Conservation (phyloP, 2,329 filamentous ascomycete genomes). For the Xylariaceae sp. region DNA sequence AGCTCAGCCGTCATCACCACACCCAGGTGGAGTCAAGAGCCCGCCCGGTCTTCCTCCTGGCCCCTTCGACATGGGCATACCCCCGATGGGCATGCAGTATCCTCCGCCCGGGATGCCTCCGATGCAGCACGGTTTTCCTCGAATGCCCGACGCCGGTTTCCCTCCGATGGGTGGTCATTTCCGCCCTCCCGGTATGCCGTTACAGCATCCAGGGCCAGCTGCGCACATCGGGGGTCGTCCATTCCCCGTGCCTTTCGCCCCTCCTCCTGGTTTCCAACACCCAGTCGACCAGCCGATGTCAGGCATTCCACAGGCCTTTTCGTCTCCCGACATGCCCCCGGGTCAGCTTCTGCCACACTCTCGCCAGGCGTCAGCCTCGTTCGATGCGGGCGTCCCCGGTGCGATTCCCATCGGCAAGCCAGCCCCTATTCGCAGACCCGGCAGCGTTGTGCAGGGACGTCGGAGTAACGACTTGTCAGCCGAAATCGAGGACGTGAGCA, state of each 20-base stretch:
- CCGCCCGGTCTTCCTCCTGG: conserved; percentile 41
- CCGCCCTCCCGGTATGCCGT: conserved; percentile 39
- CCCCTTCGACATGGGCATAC: conserved; percentile 37
- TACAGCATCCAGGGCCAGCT: conserved; percentile 44
- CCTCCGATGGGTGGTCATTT: conserved; percentile 33
- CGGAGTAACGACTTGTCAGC: conserved; percentile 31
- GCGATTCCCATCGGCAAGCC: conserved; percentile 71
- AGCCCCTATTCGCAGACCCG: conserved; percentile 79
- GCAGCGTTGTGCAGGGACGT: conserved; percentile 57
- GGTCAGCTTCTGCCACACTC: conserved; percentile 52
- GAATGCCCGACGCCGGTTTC: conserved; percentile 36
- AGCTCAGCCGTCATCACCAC: conserved; percentile 56
- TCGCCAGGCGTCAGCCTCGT: conserved; percentile 65
- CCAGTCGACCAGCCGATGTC: conserved; percentile 31
- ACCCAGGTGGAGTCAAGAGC: conserved; percentile 44
- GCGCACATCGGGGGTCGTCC: conserved; percentile 33
- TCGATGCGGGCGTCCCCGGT: conserved; percentile 28
- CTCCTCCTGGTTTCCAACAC: conserved; percentile 50
- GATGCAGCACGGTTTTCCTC: conserved; percentile 40
- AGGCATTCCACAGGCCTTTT: conserved; percentile 32
- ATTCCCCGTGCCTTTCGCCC: conserved; percentile 36
- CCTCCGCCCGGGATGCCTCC: conserved; percentile 50
- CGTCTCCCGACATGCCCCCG: conserved; percentile 23
- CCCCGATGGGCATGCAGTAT: conserved; percentile 52
- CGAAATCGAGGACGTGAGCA: conserved; percentile 64